Evolutionary conservation across 2,329 filamentous ascomycete genomes (phyloP).

Genomic region (Arthroderma sp.): DNA sequence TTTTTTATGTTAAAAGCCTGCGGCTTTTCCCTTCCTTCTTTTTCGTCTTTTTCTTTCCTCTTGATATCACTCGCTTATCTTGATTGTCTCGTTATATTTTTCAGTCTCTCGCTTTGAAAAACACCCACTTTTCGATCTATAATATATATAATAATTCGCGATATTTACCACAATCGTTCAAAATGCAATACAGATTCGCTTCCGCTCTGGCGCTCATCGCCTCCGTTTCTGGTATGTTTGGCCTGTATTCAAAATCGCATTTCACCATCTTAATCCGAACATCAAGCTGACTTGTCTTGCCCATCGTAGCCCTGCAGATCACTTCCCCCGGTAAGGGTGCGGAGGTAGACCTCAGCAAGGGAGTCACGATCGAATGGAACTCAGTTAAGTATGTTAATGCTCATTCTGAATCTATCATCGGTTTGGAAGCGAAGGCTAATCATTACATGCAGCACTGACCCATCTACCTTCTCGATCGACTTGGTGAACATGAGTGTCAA

Average conservation of each 20-base stretch:
- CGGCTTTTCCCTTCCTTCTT: too few species aligned
- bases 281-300: not conserved
- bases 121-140: too few species aligned
- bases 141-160: too few species aligned
- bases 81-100: too few species aligned
- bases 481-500: slow-evolving; percentile 30
- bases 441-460: slow-evolving; percentile 25
- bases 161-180: too few species aligned
- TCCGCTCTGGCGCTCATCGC: slow-evolving; percentile 3
- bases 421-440: not conserved
- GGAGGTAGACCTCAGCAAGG: slow-evolving; percentile 24
- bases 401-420: not conserved
- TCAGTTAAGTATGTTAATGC: slow-evolving; percentile 20
- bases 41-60: too few species aligned
- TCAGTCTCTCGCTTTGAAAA: too few species aligned
- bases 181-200: not conserved
- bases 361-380: slow-evolving; percentile 28
- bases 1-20: too few species aligned
- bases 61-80: too few species aligned
- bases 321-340: slow-evolving; percentile 11
- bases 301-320: slow-evolving; percentile 3
- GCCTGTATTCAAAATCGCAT: not conserved
- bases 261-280: too few species aligned
- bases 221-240: slow-evolving; percentile 2
- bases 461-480: slow-evolving; percentile 26